Percentiles rank a stretch among this genome's conserved stretches.
Conservation (phyloP, 2,329 filamentous ascomycete species). For the Talaromyces sp. region DNA sequence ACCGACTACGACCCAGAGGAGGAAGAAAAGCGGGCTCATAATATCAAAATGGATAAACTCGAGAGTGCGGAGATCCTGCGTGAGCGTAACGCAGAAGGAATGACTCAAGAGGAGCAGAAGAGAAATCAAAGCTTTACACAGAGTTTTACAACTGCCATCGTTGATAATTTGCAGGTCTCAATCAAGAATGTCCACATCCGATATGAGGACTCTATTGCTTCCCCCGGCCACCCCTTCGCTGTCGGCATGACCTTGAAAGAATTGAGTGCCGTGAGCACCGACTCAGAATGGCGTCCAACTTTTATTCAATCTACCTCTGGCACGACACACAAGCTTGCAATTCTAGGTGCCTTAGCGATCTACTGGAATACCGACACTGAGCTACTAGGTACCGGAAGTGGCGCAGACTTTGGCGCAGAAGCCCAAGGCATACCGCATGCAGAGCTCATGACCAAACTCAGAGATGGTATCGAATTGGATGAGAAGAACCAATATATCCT, state of each 20-base stretch:
- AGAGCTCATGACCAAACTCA: constrained; percentile 74
- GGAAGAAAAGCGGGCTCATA: constrained; percentile 78
- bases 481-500: constrained; percentile 90
- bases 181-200: constrained; percentile 98
- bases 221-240: constrained; percentile 91
- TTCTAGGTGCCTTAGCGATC: constrained; percentile 80
- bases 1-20: constrained; percentile 90
- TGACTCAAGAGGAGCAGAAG: constrained; percentile 92
- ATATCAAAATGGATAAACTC: constrained; percentile 98
- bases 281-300: constrained; percentile 89
- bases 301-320: constrained; percentile 85
- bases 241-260: constrained; percentile 89
- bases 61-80: constrained; percentile 94
- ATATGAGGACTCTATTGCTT: constrained; percentile 96
- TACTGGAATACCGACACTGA: constrained; percentile 98
- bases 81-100: constrained; percentile 84
- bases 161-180: constrained; percentile 96
- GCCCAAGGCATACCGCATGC: constrained; percentile 64
- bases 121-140: constrained; percentile 98
- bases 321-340: constrained; percentile 90
- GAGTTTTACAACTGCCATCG: constrained; percentile 90
- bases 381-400: constrained; percentile 76
- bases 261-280: constrained; percentile 94
- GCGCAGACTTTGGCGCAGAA: constrained; percentile 58
- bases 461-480: constrained; percentile 71